phyloP scores from a whole-genome alignment of 176 grass and related monocot genomes.

The Cymbopogon citratus region DNA sequence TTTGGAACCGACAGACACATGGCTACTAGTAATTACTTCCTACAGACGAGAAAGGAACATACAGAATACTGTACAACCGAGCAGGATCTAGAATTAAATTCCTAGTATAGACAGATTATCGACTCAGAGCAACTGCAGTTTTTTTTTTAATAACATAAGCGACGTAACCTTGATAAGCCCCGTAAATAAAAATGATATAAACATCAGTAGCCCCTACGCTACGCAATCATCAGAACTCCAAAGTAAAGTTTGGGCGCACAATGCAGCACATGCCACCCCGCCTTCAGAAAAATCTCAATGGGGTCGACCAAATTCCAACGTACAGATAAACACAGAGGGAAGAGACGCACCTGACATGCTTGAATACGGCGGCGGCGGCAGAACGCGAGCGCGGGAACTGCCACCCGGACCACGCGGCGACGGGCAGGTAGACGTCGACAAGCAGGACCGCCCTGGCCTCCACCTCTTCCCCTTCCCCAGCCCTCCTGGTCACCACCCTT shows the following conservation, averaged over 20 bases:
- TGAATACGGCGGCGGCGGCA: conserved; percentile 55
- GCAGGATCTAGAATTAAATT: not conserved
- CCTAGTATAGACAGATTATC: not conserved
- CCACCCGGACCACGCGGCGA: conserved; percentile 65
- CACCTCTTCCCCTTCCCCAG: not conserved
- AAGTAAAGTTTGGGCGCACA: not conserved
- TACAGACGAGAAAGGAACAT: not conserved
- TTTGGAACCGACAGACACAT: not conserved
- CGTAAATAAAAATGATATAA: not conserved
- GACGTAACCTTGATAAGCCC: not conserved
- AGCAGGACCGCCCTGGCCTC: conserved; percentile 58
- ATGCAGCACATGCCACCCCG: not conserved
- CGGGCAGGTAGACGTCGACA: conserved; percentile 69
- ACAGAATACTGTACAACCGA: not conserved
- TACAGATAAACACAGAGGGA: not conserved
- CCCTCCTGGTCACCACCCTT: conserved; percentile 30
- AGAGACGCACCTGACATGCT: conserved; percentile 54
- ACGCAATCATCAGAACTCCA: not conserved
- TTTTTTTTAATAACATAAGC: not conserved
- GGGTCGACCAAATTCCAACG: not conserved
- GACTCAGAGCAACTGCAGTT: too few relatives aligned
- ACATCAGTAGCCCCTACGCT: not conserved
- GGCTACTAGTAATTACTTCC: not conserved
- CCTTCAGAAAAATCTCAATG: not conserved
- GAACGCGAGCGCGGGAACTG: conserved; percentile 59